Conservation (phyloP, 768 basidiomycete species). For the Auricularia sp. region DNA sequence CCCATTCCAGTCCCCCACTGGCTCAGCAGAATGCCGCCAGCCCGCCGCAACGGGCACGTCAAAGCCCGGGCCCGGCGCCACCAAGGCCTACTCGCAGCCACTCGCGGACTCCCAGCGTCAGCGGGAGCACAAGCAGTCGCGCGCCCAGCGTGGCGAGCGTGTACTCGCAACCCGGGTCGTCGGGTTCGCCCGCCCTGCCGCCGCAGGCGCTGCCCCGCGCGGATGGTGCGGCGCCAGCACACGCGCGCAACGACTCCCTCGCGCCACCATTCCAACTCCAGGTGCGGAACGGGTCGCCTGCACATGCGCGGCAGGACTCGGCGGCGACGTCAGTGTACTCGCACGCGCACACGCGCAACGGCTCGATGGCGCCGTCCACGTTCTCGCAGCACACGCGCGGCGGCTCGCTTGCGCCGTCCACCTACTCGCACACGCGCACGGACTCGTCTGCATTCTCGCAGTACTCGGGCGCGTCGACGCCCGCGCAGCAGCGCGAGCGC, state of each 20-base stretch:
- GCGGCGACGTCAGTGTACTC: neutral
- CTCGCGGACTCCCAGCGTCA: neutral
- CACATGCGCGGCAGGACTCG: too few relatives aligned
- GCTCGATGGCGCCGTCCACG: neutral
- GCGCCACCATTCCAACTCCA: too few relatives aligned
- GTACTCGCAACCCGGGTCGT: neutral
- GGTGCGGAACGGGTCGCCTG: too few relatives aligned
- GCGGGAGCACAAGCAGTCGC: neutral
- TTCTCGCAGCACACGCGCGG: neutral
- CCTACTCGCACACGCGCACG: neutral
- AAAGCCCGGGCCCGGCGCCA: neutral
- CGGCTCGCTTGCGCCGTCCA: neutral
- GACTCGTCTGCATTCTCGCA: conserved; percentile 11
- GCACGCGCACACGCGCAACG: neutral
- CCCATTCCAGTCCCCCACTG: too few relatives aligned
- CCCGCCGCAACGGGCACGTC: neutral
- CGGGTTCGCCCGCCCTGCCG: too few relatives aligned
- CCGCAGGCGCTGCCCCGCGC: too few relatives aligned
- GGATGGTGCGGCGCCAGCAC: too few relatives aligned
- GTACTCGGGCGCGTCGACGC: conserved; percentile 10
- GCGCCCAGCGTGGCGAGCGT: neutral
- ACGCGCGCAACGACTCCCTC: too few relatives aligned
- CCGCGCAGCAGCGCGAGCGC: neutral
- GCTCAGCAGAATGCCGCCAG: too few relatives aligned
- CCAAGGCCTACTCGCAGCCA: neutral